Conservation (phyloP, 2,329 filamentous ascomycete species). For the Pseudogymnoascus pannorum region DNA sequence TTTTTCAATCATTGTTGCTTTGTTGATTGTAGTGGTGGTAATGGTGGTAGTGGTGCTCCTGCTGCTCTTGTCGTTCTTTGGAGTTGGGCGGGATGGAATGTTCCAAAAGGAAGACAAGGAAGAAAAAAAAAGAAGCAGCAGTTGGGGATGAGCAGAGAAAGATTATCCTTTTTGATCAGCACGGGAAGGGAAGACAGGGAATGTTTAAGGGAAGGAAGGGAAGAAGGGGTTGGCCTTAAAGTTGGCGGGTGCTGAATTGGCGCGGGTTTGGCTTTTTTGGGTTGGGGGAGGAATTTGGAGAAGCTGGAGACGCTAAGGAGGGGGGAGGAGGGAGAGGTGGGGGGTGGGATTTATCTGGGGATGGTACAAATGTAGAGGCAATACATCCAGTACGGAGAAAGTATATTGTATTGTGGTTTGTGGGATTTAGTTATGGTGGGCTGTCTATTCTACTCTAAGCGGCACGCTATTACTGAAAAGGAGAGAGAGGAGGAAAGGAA, state of each 20-base stretch:
- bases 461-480: too few relatives aligned
- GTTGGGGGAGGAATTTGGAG: not conserved
- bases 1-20: not conserved
- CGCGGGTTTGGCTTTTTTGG: too few relatives aligned
- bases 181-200: not conserved
- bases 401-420: too few relatives aligned
- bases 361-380: not conserved
- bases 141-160: constrained; percentile 1
- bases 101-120: not conserved
- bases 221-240: not conserved
- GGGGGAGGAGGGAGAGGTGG: too few relatives aligned
- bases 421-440: too few relatives aligned
- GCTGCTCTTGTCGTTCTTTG: not conserved
- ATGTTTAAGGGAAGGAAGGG: not conserved
- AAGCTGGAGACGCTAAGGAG: not conserved
- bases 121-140: constrained; percentile 11
- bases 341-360: too few relatives aligned
- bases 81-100: too few relatives aligned
- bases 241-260: not conserved
- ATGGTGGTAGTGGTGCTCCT: constrained; percentile 8
- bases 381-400: too few relatives aligned
- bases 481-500: too few relatives aligned
- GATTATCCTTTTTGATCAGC: not conserved
- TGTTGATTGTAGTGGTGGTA: constrained; percentile 9
- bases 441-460: too few relatives aligned